phyloP scores from a whole-genome alignment of 2,329 filamentous ascomycete species.

The Diplodia intermedia region DNA sequence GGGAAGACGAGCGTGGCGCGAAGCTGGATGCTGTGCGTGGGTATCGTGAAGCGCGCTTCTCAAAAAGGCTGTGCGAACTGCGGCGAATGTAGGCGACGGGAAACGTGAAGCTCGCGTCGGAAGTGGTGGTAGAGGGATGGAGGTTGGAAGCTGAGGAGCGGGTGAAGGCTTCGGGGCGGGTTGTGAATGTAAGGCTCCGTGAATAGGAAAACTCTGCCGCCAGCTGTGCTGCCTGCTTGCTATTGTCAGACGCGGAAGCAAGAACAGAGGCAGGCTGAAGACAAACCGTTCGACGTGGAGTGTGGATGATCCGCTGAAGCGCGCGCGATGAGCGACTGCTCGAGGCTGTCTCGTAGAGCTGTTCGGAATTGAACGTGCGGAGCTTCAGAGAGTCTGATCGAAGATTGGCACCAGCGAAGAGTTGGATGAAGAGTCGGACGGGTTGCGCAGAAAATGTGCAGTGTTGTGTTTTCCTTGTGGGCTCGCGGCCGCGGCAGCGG shows the following conservation, averaged over 20 bases:
- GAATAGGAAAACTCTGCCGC: no score
- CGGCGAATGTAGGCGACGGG: no score
- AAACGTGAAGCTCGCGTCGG: not conserved
- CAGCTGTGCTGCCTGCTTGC: not conserved
- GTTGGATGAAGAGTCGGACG: not conserved
- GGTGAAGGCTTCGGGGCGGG: no score
- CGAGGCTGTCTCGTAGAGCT: not conserved
- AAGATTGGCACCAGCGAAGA: not conserved
- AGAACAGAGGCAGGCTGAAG: not conserved
- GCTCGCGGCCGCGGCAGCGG: no score
- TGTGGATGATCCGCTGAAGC: not conserved
- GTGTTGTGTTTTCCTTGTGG: no score
- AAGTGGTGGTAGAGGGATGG: not conserved
- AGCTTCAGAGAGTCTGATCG: not conserved
- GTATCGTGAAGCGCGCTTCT: no score
- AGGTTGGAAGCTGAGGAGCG: not conserved
- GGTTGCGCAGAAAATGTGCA: no score
- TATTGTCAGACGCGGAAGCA: not conserved
- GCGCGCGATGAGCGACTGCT: not conserved
- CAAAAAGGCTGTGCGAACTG: no score
- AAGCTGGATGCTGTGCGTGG: not conserved
- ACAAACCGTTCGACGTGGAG: not conserved
- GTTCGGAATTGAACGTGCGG: not conserved
- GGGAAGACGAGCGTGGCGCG: not conserved
- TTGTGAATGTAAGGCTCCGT: no score